A percentile compares a stretch with the other conserved stretches of the same genome.
These are phyloP conservation scores for Asterochloris sp. DNA, from an alignment of 139 green algal genomes.

Conservation along the genomic window DNA sequence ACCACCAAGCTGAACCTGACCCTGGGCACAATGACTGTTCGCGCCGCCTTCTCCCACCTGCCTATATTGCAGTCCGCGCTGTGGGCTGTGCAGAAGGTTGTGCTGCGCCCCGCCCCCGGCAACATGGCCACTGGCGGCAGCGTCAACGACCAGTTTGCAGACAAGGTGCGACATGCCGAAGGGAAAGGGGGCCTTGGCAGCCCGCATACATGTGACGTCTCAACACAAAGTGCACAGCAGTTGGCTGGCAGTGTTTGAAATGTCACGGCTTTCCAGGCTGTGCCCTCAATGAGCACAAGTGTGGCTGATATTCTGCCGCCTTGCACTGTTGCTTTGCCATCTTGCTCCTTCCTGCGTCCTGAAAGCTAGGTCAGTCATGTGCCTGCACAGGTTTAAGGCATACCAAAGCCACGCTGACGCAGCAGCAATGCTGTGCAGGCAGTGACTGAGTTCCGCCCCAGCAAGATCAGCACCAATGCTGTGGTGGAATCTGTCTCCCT, in stretches of 20 bases:
- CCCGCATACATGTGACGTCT: neutral
- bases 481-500: conserved; percentile 32
- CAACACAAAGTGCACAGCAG: neutral
- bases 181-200: neutral
- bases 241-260: neutral
- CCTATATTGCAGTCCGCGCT: conserved; percentile 49
- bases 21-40: conserved; percentile 41
- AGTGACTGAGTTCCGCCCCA: conserved; percentile 33
- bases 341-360: too few species aligned
- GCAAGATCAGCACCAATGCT: conserved; percentile 28
- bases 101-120: conserved; percentile 10
- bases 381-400: too few species aligned
- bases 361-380: too few species aligned
- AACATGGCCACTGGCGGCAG: conserved; percentile 14
- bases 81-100: conserved; percentile 25
- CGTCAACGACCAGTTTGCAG: neutral
- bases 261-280: too few species aligned
- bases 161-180: neutral
- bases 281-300: too few species aligned
- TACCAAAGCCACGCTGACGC: neutral
- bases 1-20: conserved; percentile 37
- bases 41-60: conserved; percentile 68
- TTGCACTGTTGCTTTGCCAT: too few species aligned
- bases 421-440: neutral
- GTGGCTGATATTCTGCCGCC: too few species aligned